These are phyloP conservation scores for Oryza rufipogon DNA, from an alignment of 176 grass and related monocot genomes.

Conservation along the genomic window DNA sequence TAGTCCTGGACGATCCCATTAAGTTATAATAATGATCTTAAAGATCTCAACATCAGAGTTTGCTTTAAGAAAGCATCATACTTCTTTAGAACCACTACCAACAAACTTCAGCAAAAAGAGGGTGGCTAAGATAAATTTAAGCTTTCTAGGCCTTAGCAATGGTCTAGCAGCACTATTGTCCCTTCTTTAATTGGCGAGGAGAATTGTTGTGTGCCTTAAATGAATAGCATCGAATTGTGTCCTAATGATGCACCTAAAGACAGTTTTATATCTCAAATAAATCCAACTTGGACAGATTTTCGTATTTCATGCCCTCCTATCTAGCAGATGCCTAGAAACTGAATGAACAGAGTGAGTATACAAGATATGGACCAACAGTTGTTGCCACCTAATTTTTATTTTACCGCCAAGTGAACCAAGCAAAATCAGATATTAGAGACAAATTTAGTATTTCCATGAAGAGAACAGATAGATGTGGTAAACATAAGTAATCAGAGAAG, in stretches of 20 bases:
- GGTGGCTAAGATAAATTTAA: slow-evolving; percentile 26
- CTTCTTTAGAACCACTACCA: slow-evolving; percentile 37
- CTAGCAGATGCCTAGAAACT: slow-evolving; percentile 34
- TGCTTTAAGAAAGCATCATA: slow-evolving; percentile 49
- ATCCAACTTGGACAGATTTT: background rate
- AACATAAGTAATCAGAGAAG: slow-evolving; percentile 30
- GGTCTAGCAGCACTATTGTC: background rate
- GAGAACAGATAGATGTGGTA: background rate
- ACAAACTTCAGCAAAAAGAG: slow-evolving; percentile 22
- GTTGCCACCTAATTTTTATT: background rate
- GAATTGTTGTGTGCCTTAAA: background rate
- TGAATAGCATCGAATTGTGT: background rate
- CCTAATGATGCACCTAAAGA: background rate
- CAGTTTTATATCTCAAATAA: slow-evolving; percentile 15
- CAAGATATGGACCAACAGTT: background rate
- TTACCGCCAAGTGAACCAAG: background rate
- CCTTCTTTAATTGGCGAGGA: background rate
- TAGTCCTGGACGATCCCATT: slow-evolving; percentile 19
- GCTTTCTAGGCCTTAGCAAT: background rate
- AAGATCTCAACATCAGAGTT: slow-evolving; percentile 50
- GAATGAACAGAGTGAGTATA: background rate
- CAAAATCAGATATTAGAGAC: background rate
- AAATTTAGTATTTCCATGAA: background rate
- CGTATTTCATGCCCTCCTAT: slow-evolving; percentile 24
- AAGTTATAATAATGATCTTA: slow-evolving; percentile 12